Evolutionary conservation across 768 basidiomycete genomes (phyloP), one percentile per base, ranked within the genome.

Genomic region (Rhizopogon salebrosus): DNA sequence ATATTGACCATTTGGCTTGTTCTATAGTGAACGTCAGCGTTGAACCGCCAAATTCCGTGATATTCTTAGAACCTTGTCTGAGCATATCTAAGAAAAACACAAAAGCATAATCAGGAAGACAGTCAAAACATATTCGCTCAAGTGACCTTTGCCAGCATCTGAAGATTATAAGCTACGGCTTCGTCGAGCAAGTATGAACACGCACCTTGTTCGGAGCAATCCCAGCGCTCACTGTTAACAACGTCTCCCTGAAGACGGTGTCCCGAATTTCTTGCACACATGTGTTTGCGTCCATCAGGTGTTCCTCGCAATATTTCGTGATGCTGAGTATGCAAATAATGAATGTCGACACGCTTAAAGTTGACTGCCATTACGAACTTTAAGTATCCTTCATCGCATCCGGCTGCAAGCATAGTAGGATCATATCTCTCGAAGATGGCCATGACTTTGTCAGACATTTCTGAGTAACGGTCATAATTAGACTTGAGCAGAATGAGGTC

Each of bases 1-100:
- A 57, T 82, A 98, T 67, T 97, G 94, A 11, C 93, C 94, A 62
- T 95, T 91, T 2, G 94, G 95, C 70, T 98, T 98, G 67, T 98
- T 95, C 85, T 90, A 35, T 27, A 50, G 39, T 36, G 29, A 16
- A 56, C 7, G 52, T 57, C 43, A 53, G 6, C 9, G 16, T 31
- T 9, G 14, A 22, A 11, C 10, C 20, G 22, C 20, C 14, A 9
- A 38, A 20, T 50, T 14, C 22, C 23, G 3, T 7, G 5, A 27
- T 40, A 24, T 29, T 6, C 26, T 31, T 57, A 58, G 16, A 37
- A 87, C 88, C 75, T 87, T 92, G 68, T 98, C 94, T 26, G 94
- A 95, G 65, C 91, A 94, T 31, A 95, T 95, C 89, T 94, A 54
- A 38, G 24, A 26, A 29, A 41, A 29, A 27, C 52, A 40, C 23